A percentile compares a stretch with the other conserved stretches of the same genome.
Conservation (phyloP, 495 filamentous ascomycete genomes). For the Talaromyces ruber region DNA sequence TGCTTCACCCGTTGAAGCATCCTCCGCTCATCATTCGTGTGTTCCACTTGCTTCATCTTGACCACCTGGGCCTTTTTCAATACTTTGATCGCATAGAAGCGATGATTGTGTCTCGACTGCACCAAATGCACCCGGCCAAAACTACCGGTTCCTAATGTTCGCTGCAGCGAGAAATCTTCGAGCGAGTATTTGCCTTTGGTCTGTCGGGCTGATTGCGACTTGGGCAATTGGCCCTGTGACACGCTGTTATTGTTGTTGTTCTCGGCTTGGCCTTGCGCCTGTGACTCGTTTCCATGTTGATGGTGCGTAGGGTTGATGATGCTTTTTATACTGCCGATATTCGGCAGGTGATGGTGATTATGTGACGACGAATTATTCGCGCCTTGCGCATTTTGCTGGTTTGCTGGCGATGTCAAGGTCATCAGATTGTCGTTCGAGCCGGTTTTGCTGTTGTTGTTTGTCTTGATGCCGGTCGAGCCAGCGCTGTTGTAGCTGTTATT, state of each 20-base stretch:
- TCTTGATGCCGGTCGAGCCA: slow-evolving; percentile 23
- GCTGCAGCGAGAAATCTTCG: slow-evolving; percentile 74
- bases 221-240: slow-evolving; percentile 15
- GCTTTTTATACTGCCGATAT: slow-evolving; percentile 38
- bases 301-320: slow-evolving; percentile 28
- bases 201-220: slow-evolving; percentile 46
- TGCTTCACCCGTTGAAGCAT: slow-evolving; percentile 96
- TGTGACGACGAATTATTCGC: slow-evolving; percentile 7
- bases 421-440: not conserved
- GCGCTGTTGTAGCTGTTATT: slow-evolving; percentile 14
- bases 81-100: slow-evolving; percentile 97
- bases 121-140: slow-evolving; percentile 95
- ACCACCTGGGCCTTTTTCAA: slow-evolving; percentile 97
- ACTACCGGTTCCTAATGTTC: slow-evolving; percentile 91
- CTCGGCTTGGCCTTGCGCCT: not conserved
- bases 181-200: slow-evolving; percentile 99
- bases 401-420: not conserved
- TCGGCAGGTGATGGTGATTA: slow-evolving; percentile 19
- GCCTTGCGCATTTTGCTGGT: slow-evolving; percentile 1
- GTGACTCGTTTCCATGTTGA: slow-evolving; percentile 10
- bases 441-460: slow-evolving; percentile 14
- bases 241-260: slow-evolving; percentile 6
- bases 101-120: slow-evolving; percentile 92
- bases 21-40: slow-evolving; percentile 92
- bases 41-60: slow-evolving; percentile 99